Base-by-base conservation (phyloP, 2,329 filamentous ascomycete species). In the Stemphylium beticola region DNA sequence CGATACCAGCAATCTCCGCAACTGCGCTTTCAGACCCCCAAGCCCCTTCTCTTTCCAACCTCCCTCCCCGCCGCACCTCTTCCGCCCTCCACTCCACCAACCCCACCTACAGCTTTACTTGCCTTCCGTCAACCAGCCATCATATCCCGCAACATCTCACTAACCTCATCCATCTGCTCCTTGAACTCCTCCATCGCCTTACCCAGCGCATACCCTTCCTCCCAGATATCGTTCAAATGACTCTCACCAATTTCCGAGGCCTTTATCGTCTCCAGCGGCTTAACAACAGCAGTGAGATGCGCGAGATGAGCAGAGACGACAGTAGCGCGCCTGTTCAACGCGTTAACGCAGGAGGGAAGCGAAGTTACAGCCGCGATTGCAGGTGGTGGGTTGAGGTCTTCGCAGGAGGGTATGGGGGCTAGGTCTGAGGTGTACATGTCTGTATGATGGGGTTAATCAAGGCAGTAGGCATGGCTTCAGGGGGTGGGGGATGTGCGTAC, bases 71-170 rank as follows among this genome's bases (percentile, higher is more conserved):
- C 4, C 7, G 15, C 34, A 37, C 15, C 15, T 15, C 7, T 18
- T 18, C 34, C 34, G 2, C 10, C 15, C 34, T 18, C 15, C 15
- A 2, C 34, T 4, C 9, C 15, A 15, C 6, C 15, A 15, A 7
- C 10, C 7, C 15, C 18, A 3, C 34, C 7, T 15, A 37, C 9
- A 9, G 24, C 24, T 9, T 26, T 26, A 26, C 24, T 26, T 7
- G 7, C 24, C 24, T 26, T 26, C 24, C 24, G 24, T 26, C 24
- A 7, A 5, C 24, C 24, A 26, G 12, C 15, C 15, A 41, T 20
- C 26, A 49, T 11, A 8, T 49, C 46, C n/a, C 41, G 36, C n/a
- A 49, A 10, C 17, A 49, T 62, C 62, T 53, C 60, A 62, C 33
- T 37, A 14, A 50, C 40, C 12, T 50, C 48, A 12, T 44, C 48